Percentiles rank a stretch among this genome's conserved stretches.
These are phyloP conservation scores for Leucocoprinus sp. DNA, from an alignment of 768 basidiomycete species.

Conservation along the genomic window DNA sequence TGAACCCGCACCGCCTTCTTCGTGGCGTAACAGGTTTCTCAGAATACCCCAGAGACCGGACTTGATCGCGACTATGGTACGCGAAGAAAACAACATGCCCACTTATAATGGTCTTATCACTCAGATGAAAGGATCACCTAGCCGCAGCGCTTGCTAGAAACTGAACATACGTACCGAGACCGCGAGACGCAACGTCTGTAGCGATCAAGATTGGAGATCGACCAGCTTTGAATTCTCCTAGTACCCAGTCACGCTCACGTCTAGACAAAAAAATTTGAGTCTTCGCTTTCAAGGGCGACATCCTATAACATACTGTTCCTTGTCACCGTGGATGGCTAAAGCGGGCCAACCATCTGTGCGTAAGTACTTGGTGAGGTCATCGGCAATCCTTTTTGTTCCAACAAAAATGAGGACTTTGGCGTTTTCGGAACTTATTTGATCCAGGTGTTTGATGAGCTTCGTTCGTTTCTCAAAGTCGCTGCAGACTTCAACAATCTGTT, in stretches of 20 bases:
- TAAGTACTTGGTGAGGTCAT: constrained; percentile 96
- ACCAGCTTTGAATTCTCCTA: constrained; percentile 96
- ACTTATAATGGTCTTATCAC: constrained; percentile 10
- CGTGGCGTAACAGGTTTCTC: constrained; percentile 2
- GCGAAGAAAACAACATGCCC: constrained; percentile 11
- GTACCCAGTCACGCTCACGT: constrained; percentile 98
- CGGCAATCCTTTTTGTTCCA: constrained; percentile 94
- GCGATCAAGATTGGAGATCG: constrained; percentile 97
- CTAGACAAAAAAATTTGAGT: constrained; percentile 26
- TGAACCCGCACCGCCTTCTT: neutral
- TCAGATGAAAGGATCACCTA: constrained; percentile 19
- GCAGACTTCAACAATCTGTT: constrained; percentile 93
- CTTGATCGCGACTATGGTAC: constrained; percentile 6
- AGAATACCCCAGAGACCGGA: constrained; percentile 7
- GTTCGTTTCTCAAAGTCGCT: constrained; percentile 96
- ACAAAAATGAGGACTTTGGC: constrained; percentile 99
- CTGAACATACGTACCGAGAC: constrained; percentile 84
- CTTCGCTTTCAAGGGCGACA: neutral
- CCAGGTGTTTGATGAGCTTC: constrained; percentile 94
- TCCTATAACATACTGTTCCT: constrained; percentile 72
- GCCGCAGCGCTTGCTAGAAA: constrained; percentile 38
- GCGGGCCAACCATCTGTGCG: constrained; percentile 99
- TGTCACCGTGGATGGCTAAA: constrained; percentile 97
- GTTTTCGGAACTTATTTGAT: constrained; percentile 92
- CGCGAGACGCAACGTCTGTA: constrained; percentile 98